Evolutionary conservation across 129 eudicot species (phyloP).

Genomic region (Flaveria trinervia): DNA sequence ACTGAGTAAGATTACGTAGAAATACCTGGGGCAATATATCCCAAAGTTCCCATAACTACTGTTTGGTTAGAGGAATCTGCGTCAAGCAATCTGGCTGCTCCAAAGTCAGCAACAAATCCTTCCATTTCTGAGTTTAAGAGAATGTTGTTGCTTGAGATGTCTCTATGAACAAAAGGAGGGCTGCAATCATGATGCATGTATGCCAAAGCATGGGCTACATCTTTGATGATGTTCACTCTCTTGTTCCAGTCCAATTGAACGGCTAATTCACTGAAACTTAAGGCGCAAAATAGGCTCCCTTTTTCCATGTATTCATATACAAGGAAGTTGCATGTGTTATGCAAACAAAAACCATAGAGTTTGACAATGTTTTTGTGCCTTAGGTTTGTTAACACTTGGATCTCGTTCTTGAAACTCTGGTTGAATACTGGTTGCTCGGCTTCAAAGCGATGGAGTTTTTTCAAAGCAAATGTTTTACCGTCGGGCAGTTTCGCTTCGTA

Average conservation of each 20-base stretch:
- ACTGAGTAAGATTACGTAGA: not conserved
- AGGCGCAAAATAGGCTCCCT: constrained; percentile 41
- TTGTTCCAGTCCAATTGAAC: constrained; percentile 38
- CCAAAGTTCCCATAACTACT: constrained; percentile 16
- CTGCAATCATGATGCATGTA: constrained; percentile 48
- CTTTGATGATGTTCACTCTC: constrained; percentile 41
- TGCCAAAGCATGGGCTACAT: constrained; percentile 43
- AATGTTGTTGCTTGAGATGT: constrained; percentile 47
- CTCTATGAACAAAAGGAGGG: constrained; percentile 45
- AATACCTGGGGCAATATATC: constrained; percentile 32
- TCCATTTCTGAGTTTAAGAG: constrained; percentile 34
- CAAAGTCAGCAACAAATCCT: constrained; percentile 30
- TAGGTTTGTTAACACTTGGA: constrained; percentile 30
- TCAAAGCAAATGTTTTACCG: constrained; percentile 42
- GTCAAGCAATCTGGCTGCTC: constrained; percentile 31
- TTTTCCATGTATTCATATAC: constrained; percentile 45
- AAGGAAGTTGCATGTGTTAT: constrained; percentile 38
- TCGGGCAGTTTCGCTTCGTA: constrained; percentile 36
- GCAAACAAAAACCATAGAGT: constrained; percentile 41
- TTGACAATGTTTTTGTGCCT: constrained; percentile 37
- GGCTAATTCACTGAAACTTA: constrained; percentile 21
- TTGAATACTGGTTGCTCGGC: constrained; percentile 23
- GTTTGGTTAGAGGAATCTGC: constrained; percentile 13
- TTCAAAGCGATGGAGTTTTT: constrained; percentile 35
- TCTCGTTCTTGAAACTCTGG: constrained; percentile 37